These are phyloP conservation scores for Chytriomyces sp. DNA, from an alignment of 192 early-diverging fungal genomes.

Conservation along the genomic window DNA sequence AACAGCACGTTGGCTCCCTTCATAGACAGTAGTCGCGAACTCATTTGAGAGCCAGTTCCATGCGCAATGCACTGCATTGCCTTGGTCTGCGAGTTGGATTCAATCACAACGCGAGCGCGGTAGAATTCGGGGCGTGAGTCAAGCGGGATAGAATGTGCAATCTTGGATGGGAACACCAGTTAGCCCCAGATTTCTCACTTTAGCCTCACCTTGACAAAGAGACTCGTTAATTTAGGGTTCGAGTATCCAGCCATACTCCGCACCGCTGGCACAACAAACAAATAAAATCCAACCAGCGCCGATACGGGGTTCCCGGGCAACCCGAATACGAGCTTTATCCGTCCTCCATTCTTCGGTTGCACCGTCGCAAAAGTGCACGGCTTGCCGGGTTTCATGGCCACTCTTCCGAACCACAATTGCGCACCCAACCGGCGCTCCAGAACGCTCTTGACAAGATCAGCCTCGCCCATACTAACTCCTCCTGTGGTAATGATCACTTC, in stretches of 20 bases:
- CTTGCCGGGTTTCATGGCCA: constrained; percentile 92
- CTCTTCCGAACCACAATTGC: constrained; percentile 85
- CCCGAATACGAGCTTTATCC: constrained; percentile 73
- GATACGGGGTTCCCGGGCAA: constrained; percentile 97
- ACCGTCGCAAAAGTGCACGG: constrained; percentile 93
- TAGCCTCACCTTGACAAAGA: constrained; percentile 59
- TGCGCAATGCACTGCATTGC: constrained; percentile 26
- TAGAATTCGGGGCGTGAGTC: constrained; percentile 75
- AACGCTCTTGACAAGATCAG: constrained; percentile 86
- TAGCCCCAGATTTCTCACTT: constrained; percentile 27
- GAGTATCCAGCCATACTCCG: constrained; percentile 74
- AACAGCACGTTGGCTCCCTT: constrained; percentile 76
- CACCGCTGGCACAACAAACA: constrained; percentile 87
- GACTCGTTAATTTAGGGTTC: constrained; percentile 46
- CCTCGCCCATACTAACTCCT: constrained; percentile 98
- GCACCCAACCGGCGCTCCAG: constrained; percentile 78
- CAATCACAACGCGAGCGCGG: constrained; percentile 47
- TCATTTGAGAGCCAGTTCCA: constrained; percentile 74
- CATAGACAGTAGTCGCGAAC: constrained; percentile 70
- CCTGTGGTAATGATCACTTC: constrained; percentile 90
- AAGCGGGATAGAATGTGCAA: constrained; percentile 54
- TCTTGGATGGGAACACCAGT: constrained; percentile 27
- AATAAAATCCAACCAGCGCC: constrained; percentile 76
- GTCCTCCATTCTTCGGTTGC: constrained; percentile 31
- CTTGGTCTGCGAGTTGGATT: neutral